Evolutionary conservation across 495 filamentous ascomycete species (phyloP).

Genomic region (Cudoniella acicularis): DNA sequence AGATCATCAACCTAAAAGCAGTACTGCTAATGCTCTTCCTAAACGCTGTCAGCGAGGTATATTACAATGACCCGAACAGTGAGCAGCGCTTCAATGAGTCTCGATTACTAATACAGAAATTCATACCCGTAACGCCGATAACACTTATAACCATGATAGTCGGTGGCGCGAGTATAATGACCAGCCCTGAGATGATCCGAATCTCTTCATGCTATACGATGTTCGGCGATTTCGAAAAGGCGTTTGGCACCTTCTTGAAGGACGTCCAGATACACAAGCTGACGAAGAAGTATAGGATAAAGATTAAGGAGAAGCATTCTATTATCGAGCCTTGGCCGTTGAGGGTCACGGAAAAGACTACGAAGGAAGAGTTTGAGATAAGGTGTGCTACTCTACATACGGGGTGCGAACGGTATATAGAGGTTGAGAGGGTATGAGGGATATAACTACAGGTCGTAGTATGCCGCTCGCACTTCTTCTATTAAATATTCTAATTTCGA

Average conservation of each 20-base stretch:
- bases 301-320: neutral
- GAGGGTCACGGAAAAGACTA: neutral
- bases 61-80: neutral
- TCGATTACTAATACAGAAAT: neutral
- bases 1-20: neutral
- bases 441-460: no score
- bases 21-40: neutral
- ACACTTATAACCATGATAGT: neutral
- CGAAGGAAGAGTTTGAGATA: neutral
- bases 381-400: neutral
- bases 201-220: neutral
- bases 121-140: neutral
- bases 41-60: neutral
- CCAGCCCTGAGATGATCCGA: neutral
- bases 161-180: neutral
- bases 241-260: neutral
- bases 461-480: no score
- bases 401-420: neutral
- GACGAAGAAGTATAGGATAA: neutral
- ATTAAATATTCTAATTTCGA: no score
- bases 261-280: neutral
- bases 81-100: neutral
- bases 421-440: neutral
- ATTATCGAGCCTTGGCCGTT: neutral
- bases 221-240: neutral